A percentile compares a stretch with the other conserved stretches of the same genome.
Conservation (phyloP, 306 rosid genomes). For the Trifolium dubium region DNA sequence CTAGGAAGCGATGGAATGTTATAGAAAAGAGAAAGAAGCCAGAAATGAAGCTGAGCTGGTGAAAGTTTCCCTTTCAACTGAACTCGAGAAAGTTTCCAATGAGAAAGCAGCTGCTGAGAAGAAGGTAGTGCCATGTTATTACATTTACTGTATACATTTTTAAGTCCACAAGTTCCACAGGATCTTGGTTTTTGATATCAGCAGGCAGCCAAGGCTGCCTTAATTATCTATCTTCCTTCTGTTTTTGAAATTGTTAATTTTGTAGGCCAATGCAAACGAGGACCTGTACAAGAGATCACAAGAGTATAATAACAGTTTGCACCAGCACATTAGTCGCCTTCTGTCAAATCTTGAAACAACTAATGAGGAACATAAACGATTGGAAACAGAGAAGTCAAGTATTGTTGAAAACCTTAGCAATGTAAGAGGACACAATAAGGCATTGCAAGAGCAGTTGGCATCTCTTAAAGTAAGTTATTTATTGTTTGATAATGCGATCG, state of each 20-base stretch:
- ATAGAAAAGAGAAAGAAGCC: conserved; percentile 72
- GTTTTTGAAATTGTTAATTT: conserved; percentile 16
- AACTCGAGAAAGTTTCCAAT: conserved; percentile 68
- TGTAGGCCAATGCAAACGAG: conserved; percentile 78
- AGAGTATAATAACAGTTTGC: conserved; percentile 84
- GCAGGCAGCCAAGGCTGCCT: background rate
- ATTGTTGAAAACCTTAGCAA: conserved; percentile 80
- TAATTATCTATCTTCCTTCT: too few relatives aligned
- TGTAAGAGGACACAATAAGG: conserved; percentile 82
- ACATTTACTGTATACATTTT: conserved; percentile 5
- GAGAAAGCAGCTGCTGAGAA: conserved; percentile 71
- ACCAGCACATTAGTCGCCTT: conserved; percentile 76
- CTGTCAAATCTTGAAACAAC: conserved; percentile 71
- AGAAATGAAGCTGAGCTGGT: conserved; percentile 69
- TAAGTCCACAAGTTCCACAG: background rate
- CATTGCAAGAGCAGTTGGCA: conserved; percentile 79
- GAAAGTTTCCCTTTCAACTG: conserved; percentile 54
- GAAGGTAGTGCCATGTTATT: conserved; percentile 56
- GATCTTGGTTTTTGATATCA: background rate
- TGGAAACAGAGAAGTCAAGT: conserved; percentile 82
- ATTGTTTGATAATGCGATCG: background rate
- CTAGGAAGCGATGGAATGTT: conserved; percentile 69
- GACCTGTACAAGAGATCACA: conserved; percentile 79
- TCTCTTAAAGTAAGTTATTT: conserved; percentile 62
- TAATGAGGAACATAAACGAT: conserved; percentile 62